Evolutionary conservation across 768 basidiomycete genomes (phyloP).

Genomic region (Tylopilus cervinicoccineus): DNA sequence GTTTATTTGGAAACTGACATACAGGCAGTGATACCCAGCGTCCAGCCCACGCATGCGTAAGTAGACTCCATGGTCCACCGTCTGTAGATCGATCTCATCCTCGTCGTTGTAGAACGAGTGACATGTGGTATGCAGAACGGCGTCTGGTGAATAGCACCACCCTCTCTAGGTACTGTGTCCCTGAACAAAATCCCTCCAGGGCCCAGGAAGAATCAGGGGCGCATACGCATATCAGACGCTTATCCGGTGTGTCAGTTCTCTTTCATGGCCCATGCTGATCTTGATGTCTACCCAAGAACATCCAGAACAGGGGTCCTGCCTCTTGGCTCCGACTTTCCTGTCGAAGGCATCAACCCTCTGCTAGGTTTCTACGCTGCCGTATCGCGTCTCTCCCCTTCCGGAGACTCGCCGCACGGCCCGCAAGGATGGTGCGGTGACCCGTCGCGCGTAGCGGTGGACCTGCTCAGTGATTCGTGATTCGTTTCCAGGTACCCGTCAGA

Average conservation of each 20-base stretch:
- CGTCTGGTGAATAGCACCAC: constrained; percentile 52
- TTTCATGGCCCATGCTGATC: neutral
- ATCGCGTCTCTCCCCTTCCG: constrained; percentile 62
- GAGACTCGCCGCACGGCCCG: constrained; percentile 76
- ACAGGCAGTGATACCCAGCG: constrained; percentile 74
- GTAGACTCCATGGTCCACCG: constrained; percentile 18
- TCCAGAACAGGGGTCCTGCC: constrained; percentile 60
- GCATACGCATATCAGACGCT: constrained; percentile 89
- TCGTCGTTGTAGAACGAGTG: constrained; percentile 57
- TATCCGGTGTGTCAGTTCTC: constrained; percentile 47
- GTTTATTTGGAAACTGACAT: neutral
- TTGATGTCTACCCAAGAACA: constrained; percentile 29
- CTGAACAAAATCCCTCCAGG: constrained; percentile 39
- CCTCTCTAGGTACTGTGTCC: neutral
- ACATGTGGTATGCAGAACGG: constrained; percentile 89
- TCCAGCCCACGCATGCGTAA: constrained; percentile 91
- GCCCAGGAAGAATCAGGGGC: constrained; percentile 74
- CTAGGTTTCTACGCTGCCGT: constrained; percentile 89
- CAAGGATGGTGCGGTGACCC: constrained; percentile 68
- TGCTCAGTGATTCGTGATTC: neutral
- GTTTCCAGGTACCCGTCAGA: constrained; percentile 70
- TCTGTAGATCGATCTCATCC: neutral
- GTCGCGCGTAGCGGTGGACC: neutral
- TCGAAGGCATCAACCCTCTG: constrained; percentile 87
- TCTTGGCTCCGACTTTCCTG: constrained; percentile 91